Evolutionary conservation across 768 basidiomycete genomes (phyloP), one percentile per base, ranked within the genome.

Genomic region (Xanthoconium stramineum): DNA sequence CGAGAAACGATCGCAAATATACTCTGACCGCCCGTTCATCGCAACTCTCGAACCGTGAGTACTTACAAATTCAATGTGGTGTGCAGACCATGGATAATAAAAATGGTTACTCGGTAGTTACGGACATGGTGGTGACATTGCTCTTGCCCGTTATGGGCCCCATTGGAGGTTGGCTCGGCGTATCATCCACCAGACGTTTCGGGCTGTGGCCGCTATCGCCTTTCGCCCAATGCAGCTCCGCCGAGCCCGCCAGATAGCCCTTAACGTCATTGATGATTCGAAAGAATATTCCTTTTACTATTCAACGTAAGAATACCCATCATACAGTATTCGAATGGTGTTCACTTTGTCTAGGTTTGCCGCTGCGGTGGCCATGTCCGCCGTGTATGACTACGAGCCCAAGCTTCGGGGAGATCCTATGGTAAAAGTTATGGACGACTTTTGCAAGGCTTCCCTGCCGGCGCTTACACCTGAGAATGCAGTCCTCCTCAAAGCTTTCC

Each of bases 301-400:
- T 38, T 38, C 37, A 38, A 38, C 37, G 37, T 38, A 14, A 17
- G 37, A 15, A 38, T 15, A 38, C 37, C 37, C 15, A 17, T 15
- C 24, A 24, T 4, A 24, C 24, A 24, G 24, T 13, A 20, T 3
- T 42, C 40, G 24, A 24, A 24, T 24, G 24, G 24, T 24, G 24
- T 24, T 24, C 24, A 24, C 24, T 24, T 24, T 5, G 37, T 15
- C 24, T 24, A 24, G 24, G 24, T 24, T 24, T 24, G 24, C 24
- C 24, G 24, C 24, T 24, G 24, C 24, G 12, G 37, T 38, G 37
- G 37, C 37, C 15, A 38, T 38, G 37, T 38, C 37, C 15, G 6
- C 15, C 12, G 38, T 59, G 6, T 60, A 61, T 29, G 63, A 52
- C 46, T 67, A 67, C 20, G 56, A 64, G 7, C 50, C 60, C 15